Conservation (phyloP, 352 stramenopile species). For the Pelagophyceae sp. region DNA sequence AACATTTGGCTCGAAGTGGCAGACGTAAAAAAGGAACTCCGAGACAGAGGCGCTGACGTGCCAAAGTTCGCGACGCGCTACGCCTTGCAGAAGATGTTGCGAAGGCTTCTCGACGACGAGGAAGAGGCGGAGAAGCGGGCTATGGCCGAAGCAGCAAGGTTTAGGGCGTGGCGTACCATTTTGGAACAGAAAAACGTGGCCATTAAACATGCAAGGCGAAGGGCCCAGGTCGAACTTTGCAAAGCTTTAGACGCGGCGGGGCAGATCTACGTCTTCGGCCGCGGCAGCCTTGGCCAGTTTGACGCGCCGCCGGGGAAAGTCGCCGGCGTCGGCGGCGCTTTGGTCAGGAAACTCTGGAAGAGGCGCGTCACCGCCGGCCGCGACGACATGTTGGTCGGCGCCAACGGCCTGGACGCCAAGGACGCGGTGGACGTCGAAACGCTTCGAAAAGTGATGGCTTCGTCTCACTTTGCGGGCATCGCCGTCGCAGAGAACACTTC, state of each 20-base stretch:
- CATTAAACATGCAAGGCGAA: conserved; percentile 47
- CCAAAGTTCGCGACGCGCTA: conserved; percentile 66
- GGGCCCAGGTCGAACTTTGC: conserved; percentile 65
- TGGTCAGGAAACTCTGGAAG: conserved; percentile 42
- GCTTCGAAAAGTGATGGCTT: conserved; percentile 25
- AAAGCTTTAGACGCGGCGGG: conserved; percentile 74
- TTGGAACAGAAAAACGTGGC: conserved; percentile 56
- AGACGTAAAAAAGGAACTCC: conserved; percentile 46
- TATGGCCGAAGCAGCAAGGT: conserved; percentile 62
- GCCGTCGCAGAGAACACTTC: conserved; percentile 72
- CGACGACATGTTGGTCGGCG: conserved; percentile 22
- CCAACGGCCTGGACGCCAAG: conserved; percentile 23
- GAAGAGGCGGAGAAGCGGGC: conserved; percentile 64
- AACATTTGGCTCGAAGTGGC: conserved; percentile 60
- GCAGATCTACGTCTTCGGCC: conserved; percentile 80
- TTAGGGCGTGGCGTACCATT: conserved; percentile 51
- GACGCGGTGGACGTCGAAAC: conserved; percentile 25
- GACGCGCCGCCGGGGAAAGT: conserved; percentile 39
- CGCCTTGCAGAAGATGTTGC: conserved; percentile 70
- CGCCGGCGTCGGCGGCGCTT: conserved; percentile 25
- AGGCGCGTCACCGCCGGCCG: conserved; percentile 32
- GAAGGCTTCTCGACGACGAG: conserved; percentile 74
- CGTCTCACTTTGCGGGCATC: conserved; percentile 41
- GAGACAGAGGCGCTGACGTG: conserved; percentile 69
- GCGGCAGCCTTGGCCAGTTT: conserved; percentile 65